A percentile compares a stretch with the other conserved stretches of the same genome.
phyloP scores from a whole-genome alignment of 2,329 filamentous ascomycete genomes.

The Aspergillus piperis region DNA sequence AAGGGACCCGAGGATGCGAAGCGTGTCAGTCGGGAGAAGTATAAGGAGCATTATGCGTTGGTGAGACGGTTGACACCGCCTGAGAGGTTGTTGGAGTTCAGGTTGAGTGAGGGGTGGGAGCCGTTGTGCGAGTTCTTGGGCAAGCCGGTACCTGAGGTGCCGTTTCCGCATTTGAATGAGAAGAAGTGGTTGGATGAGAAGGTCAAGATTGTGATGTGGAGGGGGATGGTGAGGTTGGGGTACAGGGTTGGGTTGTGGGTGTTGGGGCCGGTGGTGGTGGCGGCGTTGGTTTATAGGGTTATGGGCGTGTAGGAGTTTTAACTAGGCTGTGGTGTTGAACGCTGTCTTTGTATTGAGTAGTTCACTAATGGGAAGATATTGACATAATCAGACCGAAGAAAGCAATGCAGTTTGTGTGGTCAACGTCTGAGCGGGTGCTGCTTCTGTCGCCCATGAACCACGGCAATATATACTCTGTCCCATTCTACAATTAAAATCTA shows the following conservation, averaged over 20 bases:
- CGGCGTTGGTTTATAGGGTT: background rate
- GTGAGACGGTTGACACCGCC: constrained; percentile 41
- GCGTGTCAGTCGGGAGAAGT: constrained; percentile 4
- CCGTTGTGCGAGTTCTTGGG: constrained; percentile 52
- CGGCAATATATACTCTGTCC: too few relatives aligned
- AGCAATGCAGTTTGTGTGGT: background rate
- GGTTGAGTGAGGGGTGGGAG: constrained; percentile 49
- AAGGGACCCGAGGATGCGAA: background rate
- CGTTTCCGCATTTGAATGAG: constrained; percentile 11
- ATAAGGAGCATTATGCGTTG: constrained; percentile 50
- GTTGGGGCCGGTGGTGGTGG: background rate
- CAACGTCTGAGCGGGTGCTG: too few relatives aligned
- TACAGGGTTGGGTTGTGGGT: background rate
- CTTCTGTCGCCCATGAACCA: too few relatives aligned
- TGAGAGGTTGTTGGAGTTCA: constrained; percentile 49
- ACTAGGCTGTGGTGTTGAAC: too few relatives aligned
- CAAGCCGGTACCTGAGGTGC: constrained; percentile 12
- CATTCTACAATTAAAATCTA: too few relatives aligned
- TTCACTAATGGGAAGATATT: too few relatives aligned
- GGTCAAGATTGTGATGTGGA: background rate
- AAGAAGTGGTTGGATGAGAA: constrained; percentile 4
- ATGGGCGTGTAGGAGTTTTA: too few relatives aligned
- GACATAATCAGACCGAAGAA: background rate
- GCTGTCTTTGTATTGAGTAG: too few relatives aligned
- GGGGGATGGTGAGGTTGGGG: background rate